Evolutionary conservation across 371 early-diverging fungal genomes (phyloP), one percentile per base, ranked within the genome.

Genomic region (Mucor lusitanicus): DNA sequence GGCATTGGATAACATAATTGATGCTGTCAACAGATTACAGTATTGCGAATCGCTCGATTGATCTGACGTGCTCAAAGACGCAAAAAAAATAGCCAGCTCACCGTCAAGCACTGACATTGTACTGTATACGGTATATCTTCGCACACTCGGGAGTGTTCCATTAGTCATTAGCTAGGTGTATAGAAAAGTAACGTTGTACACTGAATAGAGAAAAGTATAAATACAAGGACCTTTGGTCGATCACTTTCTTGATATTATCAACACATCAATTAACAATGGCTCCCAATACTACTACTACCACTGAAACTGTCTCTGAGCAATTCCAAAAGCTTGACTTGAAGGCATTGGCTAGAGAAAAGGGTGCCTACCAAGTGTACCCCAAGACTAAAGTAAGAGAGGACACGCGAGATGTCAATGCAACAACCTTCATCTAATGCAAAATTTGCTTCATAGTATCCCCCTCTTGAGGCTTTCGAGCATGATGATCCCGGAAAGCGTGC

Each of bases 401-500:
- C 6, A 40, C 17, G 6, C 12, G 19, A 13, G 5, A 25, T 19
- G 13, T 21, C 21, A 46, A 19, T 9, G 2, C 9, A 46, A 0
- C 9, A 46, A 1, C 40, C 17, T 40, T 40, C 17, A 17, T 5
- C 40, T 40, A 40, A 40, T 40, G 5, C 1, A 35, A n/a, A 9
- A 44, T 11, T 17, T 42, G 6, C 27, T 35, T 15, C 7, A 25
- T 50, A 69, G 66, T 72, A 69, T 27, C 69, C 72, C 9, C 64
- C 66, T 48, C 61, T 75, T 25, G 70, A 72, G 42, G 54, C 57
- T 28, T 75, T 72, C 59, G 73, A 72, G 27, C 65, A 72, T 23
- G 3, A 63, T 11, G 76, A 75, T 62, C 62, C 59, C 11, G 85
- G 79, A 32, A 74, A 77, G 42, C 73, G 65, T 3, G 84, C 70